phyloP scores from a whole-genome alignment of 176 grass and related monocot genomes.

The Musa acuminata region DNA sequence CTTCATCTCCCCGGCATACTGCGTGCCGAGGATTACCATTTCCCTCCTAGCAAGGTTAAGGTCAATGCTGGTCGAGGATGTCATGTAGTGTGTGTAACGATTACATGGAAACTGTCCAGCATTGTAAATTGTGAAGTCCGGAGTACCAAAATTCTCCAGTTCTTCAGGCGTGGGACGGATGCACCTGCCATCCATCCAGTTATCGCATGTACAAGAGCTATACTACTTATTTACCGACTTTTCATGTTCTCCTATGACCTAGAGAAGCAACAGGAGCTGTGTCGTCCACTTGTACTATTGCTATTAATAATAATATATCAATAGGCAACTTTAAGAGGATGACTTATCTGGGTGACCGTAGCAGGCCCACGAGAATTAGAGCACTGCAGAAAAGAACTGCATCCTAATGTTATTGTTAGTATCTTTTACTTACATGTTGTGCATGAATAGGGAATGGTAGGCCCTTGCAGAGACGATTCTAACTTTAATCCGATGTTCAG shows the following conservation, averaged over 20 bases:
- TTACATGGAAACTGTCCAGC: conserved; percentile 97
- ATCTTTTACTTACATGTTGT: conserved; percentile 84
- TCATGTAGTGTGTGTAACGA: conserved; percentile 99
- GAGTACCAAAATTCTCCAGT: conserved; percentile 84
- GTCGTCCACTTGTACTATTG: not conserved
- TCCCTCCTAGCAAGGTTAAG: conserved; percentile 89
- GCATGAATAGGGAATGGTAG: conserved; percentile 99
- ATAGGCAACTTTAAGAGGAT: conserved; percentile 33
- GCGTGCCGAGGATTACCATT: conserved; percentile 99
- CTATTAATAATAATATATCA: conserved; percentile 15
- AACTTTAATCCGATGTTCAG: conserved; percentile 89
- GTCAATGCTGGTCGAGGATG: conserved; percentile 86
- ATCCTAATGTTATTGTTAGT: conserved; percentile 20
- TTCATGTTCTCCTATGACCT: conserved; percentile 31
- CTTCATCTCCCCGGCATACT: conserved; percentile 99
- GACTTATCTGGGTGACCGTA: conserved; percentile 61
- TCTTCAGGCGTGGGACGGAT: conserved; percentile 92
- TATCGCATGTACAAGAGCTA: conserved; percentile 46
- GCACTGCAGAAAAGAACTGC: conserved; percentile 13
- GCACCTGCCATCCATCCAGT: conserved; percentile 78
- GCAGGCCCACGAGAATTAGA: conserved; percentile 17
- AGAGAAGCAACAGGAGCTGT: conserved; percentile 23
- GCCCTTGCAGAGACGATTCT: conserved; percentile 94
- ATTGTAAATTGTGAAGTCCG: conserved; percentile 99
- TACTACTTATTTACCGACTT: conserved; percentile 14